Conservation (phyloP, 2,329 filamentous ascomycete species). For the Grosmannia clavigera region DNA sequence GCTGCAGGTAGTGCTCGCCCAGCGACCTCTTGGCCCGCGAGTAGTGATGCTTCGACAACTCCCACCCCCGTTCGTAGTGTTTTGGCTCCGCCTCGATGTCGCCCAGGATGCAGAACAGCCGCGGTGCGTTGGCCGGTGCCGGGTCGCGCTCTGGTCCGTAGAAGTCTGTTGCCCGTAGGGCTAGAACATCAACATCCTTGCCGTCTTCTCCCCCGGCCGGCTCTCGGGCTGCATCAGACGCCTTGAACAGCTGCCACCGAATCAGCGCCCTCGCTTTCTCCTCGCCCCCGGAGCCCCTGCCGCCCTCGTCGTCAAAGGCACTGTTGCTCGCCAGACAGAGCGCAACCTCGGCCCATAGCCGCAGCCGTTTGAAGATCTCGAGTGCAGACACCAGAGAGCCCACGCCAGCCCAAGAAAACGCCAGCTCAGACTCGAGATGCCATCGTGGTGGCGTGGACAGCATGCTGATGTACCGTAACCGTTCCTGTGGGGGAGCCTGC, state of each 20-base stretch:
- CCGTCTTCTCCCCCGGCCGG: constrained; percentile 31
- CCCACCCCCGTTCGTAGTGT: constrained; percentile 81
- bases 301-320: constrained; percentile 44
- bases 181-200: constrained; percentile 42
- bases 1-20: constrained; percentile 61
- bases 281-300: constrained; percentile 48
- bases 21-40: constrained; percentile 79
- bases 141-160: constrained; percentile 55
- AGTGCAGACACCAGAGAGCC: constrained; percentile 82
- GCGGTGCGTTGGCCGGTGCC: constrained; percentile 68
- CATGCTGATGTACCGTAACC: constrained; percentile 73
- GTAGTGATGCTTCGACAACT: constrained; percentile 67
- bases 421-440: constrained; percentile 89
- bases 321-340: constrained; percentile 63
- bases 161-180: constrained; percentile 41
- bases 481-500: constrained; percentile 62
- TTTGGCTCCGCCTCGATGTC: constrained; percentile 66
- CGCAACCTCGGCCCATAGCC: constrained; percentile 90
- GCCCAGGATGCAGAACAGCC: constrained; percentile 85
- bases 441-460: constrained; percentile 77
- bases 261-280: constrained; percentile 70
- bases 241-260: constrained; percentile 65
- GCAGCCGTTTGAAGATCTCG: constrained; percentile 87
- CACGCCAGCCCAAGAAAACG: constrained; percentile 79
- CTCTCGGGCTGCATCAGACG: constrained; percentile 28